These are phyloP conservation scores for Colletotrichum sojae DNA, from an alignment of 2,329 filamentous ascomycete genomes.

Conservation along the genomic window DNA sequence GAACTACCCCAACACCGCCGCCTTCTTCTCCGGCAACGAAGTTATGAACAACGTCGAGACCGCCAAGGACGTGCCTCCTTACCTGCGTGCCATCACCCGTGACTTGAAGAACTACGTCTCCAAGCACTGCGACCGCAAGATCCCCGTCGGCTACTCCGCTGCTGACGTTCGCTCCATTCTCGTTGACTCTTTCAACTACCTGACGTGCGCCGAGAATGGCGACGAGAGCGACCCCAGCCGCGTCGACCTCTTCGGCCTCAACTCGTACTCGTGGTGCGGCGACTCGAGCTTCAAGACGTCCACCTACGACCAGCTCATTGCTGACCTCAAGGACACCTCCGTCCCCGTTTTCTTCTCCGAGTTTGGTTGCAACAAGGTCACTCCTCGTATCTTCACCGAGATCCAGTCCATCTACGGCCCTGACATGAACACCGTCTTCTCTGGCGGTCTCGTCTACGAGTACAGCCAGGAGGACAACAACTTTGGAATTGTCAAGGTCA, in stretches of 20 bases:
- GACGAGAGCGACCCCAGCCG: constrained; percentile 72
- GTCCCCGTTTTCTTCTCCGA: constrained; percentile 89
- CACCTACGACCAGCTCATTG: constrained; percentile 74
- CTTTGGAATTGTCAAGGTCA: constrained; percentile 75
- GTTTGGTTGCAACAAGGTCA: constrained; percentile 81
- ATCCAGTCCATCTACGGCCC: constrained; percentile 79
- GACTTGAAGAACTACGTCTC: constrained; percentile 87
- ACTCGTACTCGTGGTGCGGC: constrained; percentile 80
- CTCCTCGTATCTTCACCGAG: constrained; percentile 83
- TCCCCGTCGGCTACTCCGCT: constrained; percentile 86
- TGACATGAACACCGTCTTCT: constrained; percentile 78
- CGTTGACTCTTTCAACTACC: constrained; percentile 81
- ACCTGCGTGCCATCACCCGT: constrained; percentile 80
- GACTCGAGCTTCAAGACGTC: constrained; percentile 74
- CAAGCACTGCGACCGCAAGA: constrained; percentile 75
- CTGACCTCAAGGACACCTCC: constrained; percentile 74
- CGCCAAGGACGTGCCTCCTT: constrained; percentile 75
- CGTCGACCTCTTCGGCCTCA: constrained; percentile 83
- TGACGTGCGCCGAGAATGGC: constrained; percentile 74
- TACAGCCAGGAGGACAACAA: constrained; percentile 80
- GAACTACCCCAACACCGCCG: constrained; percentile 76
- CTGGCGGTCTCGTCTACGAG: constrained; percentile 86
- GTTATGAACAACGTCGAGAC: constrained; percentile 78
- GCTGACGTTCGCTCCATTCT: constrained; percentile 83
- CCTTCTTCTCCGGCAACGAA: constrained; percentile 85